Percentiles rank a stretch among this genome's conserved stretches.
Evolutionary conservation across 2,329 filamentous ascomycete genomes (phyloP).

Genomic region (Aspergillus calidoustus): DNA sequence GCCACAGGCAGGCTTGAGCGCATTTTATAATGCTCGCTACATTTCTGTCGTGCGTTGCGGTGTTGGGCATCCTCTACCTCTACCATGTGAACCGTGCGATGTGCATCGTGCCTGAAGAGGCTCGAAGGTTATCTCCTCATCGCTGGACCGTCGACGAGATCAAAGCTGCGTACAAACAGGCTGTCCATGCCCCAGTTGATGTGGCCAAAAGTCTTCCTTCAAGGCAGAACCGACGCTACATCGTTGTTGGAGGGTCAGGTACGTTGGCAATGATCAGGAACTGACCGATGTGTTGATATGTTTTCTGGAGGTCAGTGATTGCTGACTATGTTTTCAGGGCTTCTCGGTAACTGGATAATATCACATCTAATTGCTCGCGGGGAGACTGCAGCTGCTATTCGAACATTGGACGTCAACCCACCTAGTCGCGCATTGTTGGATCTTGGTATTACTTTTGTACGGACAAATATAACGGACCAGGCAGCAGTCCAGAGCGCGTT

Average conservation of each 20-base stretch:
- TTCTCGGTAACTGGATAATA: conserved; percentile 61
- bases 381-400: conserved; percentile 56
- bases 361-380: conserved; percentile 59
- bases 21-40: conserved; percentile 20
- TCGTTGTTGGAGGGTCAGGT: conserved; percentile 47
- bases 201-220: conserved; percentile 41
- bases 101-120: conserved; percentile 33
- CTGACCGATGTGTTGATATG: background rate
- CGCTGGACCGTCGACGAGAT: conserved; percentile 43
- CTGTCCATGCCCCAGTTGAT: conserved; percentile 35
- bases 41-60: conserved; percentile 13
- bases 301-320: too few relatives aligned
- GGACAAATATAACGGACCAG: conserved; percentile 57
- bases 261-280: conserved; percentile 12
- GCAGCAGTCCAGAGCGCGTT: conserved; percentile 54
- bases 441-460: conserved; percentile 49
- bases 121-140: conserved; percentile 29
- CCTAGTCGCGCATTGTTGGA: conserved; percentile 52
- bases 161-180: conserved; percentile 36
- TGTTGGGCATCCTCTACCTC: conserved; percentile 31
- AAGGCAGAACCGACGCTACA: conserved; percentile 43
- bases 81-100: conserved; percentile 37
- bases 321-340: conserved; percentile 43
- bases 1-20: conserved; percentile 15
- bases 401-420: conserved; percentile 57